A percentile compares a stretch with the other conserved stretches of the same genome.
phyloP scores from a whole-genome alignment of 352 stramenopile genomes.

The Globisporangium apiculatum region DNA sequence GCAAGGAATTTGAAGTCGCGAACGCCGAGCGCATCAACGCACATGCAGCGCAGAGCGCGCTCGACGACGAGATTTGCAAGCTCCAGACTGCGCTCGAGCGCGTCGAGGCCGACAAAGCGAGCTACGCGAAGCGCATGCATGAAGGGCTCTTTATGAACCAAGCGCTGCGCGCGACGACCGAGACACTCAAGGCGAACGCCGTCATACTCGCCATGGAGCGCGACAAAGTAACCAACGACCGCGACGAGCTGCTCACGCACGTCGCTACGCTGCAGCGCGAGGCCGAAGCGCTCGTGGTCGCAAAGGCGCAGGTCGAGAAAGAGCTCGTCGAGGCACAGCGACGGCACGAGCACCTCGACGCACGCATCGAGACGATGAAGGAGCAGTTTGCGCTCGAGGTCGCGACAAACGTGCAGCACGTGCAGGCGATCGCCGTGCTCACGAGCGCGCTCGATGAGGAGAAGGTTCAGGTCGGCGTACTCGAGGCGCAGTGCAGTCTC shows the following conservation, averaged over 20 bases:
- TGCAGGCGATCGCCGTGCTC: slow-evolving; percentile 35
- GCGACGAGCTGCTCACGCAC: slow-evolving; percentile 25
- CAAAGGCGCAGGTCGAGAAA: slow-evolving; percentile 35
- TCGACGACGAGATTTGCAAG: slow-evolving; percentile 64
- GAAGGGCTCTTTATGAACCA: slow-evolving; percentile 78
- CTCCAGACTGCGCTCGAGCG: slow-evolving; percentile 42
- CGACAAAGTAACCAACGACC: slow-evolving; percentile 37
- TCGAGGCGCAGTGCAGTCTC: slow-evolving; percentile 66
- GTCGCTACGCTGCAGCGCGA: slow-evolving; percentile 24
- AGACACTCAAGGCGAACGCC: slow-evolving; percentile 54
- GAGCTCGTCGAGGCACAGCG: slow-evolving; percentile 42
- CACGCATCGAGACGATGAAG: slow-evolving; percentile 50
- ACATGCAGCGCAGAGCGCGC: slow-evolving; percentile 40
- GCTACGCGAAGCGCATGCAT: slow-evolving; percentile 60
- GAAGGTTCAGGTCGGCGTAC: slow-evolving; percentile 44
- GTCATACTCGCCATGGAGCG: slow-evolving; percentile 57
- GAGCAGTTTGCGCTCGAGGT: slow-evolving; percentile 57
- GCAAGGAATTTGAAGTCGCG: slow-evolving; percentile 55
- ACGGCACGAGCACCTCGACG: slow-evolving; percentile 41
- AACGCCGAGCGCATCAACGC: slow-evolving; percentile 64
- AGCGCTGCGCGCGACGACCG: slow-evolving; percentile 46
- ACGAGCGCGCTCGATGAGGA: slow-evolving; percentile 42
- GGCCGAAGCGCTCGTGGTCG: slow-evolving; percentile 20
- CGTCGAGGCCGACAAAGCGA: slow-evolving; percentile 45
- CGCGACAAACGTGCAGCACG: slow-evolving; percentile 25